Conservation (phyloP, 352 stramenopile genomes). For the Plasmopara viticola region DNA sequence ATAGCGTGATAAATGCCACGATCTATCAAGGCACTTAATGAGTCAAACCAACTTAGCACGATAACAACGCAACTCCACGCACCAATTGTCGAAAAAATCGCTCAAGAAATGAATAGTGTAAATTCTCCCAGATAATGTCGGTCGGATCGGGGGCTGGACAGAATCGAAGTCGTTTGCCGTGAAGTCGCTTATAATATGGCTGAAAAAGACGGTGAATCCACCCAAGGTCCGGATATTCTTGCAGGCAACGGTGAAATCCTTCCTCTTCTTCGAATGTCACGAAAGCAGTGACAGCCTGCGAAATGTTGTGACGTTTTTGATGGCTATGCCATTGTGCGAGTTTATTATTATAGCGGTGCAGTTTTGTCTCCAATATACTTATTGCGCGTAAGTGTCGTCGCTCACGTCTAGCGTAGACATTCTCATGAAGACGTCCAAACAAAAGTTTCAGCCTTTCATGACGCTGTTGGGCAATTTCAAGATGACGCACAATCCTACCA, state of each 20-base stretch:
- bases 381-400: conserved; percentile 39
- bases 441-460: conserved; percentile 63
- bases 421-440: conserved; percentile 30
- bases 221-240: conserved; percentile 69
- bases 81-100: conserved; percentile 61
- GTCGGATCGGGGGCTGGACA: conserved; percentile 65
- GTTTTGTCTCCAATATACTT: conserved; percentile 34
- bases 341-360: conserved; percentile 40
- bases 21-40: conserved; percentile 20
- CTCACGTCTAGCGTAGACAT: conserved; percentile 37
- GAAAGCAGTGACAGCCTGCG: conserved; percentile 66
- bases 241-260: conserved; percentile 65
- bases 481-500: conserved; percentile 47
- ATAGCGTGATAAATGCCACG: conserved; percentile 60
- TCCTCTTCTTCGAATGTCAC: conserved; percentile 84
- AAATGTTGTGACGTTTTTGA: conserved; percentile 31
- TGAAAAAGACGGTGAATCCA: conserved; percentile 73
- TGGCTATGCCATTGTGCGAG: conserved; percentile 37
- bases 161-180: conserved; percentile 69
- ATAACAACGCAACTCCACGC: conserved; percentile 5
- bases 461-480: conserved; percentile 61
- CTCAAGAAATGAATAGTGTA: conserved; percentile 58
- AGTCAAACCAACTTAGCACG: neutral
- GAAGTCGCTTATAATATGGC: conserved; percentile 48
- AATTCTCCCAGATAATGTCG: conserved; percentile 82